Base-by-base conservation (phyloP, 2,329 filamentous ascomycete genomes). In the Kalmusia sp. region DNA sequence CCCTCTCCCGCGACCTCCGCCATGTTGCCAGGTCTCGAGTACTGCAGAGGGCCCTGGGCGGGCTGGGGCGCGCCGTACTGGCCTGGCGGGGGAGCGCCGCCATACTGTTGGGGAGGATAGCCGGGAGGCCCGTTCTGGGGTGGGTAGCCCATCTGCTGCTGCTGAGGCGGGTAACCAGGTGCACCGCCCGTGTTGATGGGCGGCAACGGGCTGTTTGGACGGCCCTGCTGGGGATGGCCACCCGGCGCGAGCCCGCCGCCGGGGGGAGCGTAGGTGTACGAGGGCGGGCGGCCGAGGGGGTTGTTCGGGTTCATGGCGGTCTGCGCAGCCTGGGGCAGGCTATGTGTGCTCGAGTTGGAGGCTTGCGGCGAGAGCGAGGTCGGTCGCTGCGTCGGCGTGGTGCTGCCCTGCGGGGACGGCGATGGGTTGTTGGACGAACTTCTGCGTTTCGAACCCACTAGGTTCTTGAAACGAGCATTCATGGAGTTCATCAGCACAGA, bases 1-100 rank as follows among this genome's bases (percentile, higher is more conserved):
- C 89, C 92, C 66, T 88, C 91, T 54, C 91, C 93, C 67, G 96
- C 92, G 30, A 96, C 90, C 76, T 98, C 93, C 46, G 76, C 72
- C 59, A 72, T 74, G 62, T 62, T 55, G 35, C 53, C 58, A 15
- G 71, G 69, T 37, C 69, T 59, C 49, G 62, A 63, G 65, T 76
- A 71, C 43, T 58, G 54, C 27, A 65, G 62, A 38, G 70, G 64
- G 37, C 64, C 65, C 57, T 70, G 66, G 54, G 72, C 61, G 41
- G 71, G 58, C 40, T 69, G 65, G 43, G 66, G 63, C 30, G 61
- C 61, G 61, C 58, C 55, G 19, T 55, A 55, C 53, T 55, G 53
- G 5, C 54, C 52, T 52, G 63, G 65, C 43, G 64, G 68, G 1
- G 67, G 68, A 3, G 62, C 61, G 44, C 54, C 63, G 49, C 69